A percentile compares a stretch with the other conserved stretches of the same genome.
phyloP scores from a whole-genome alignment of 768 basidiomycete genomes.

The Fistulinella prunicolor region DNA sequence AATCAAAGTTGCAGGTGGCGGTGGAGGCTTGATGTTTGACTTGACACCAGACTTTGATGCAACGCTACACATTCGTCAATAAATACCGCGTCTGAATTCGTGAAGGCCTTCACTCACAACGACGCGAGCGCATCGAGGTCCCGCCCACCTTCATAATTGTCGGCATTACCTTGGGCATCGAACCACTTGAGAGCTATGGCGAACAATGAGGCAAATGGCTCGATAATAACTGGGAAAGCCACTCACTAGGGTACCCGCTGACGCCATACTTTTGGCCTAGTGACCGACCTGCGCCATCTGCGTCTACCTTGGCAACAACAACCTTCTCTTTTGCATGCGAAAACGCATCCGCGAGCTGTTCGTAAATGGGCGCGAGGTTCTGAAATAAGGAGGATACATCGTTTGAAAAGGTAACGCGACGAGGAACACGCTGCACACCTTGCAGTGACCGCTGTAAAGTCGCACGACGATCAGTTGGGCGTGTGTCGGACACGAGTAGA shows the following conservation, averaged over 20 bases:
- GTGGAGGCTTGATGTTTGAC: conserved; percentile 84
- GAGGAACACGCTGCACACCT: conserved; percentile 43
- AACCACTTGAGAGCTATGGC: conserved; percentile 88
- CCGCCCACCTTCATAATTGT: conserved; percentile 73
- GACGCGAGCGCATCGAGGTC: conserved; percentile 73
- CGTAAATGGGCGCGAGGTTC: conserved; percentile 87
- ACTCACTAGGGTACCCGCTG: conserved; percentile 81
- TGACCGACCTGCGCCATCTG: conserved; percentile 80
- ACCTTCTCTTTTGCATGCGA: conserved; percentile 77
- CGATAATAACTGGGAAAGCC: not conserved
- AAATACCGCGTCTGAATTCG: not conserved
- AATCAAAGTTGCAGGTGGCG: conserved; percentile 65
- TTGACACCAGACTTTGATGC: conserved; percentile 73
- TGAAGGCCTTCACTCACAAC: conserved; percentile 55
- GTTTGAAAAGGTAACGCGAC: not conserved
- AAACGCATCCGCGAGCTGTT: conserved; percentile 88
- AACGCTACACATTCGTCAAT: conserved; percentile 46
- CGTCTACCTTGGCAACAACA: conserved; percentile 87
- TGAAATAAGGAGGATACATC: conserved; percentile 27
- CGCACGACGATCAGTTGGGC: conserved; percentile 1
- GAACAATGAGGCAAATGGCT: conserved; percentile 5
- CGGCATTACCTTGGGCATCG: conserved; percentile 58
- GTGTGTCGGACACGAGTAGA: not conserved
- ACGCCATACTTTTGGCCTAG: conserved; percentile 78
- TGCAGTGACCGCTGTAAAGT: conserved; percentile 73